phyloP scores from a whole-genome alignment of 2,329 filamentous ascomycete species.

The Drechslerella coelobrocha region DNA sequence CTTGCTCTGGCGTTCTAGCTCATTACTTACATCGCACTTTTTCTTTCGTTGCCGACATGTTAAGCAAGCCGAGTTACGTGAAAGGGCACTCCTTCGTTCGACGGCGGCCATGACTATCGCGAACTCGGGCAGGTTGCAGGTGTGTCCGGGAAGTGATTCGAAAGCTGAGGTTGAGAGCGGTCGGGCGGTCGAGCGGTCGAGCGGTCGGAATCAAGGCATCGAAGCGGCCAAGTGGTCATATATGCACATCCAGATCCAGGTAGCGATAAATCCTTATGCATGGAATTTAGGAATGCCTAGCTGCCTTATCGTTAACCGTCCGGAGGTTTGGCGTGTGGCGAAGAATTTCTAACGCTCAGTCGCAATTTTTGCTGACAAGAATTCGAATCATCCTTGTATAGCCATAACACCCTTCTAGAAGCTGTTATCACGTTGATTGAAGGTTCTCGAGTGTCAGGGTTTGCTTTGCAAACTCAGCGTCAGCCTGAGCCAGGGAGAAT shows the following conservation, averaged over 20 bases:
- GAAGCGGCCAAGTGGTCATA: constrained; percentile 15
- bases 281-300: background rate
- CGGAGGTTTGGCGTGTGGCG: background rate
- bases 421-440: background rate
- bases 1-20: background rate
- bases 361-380: constrained; percentile 1
- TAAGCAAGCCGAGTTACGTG: constrained; percentile 24
- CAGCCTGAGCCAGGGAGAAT: background rate
- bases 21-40: constrained; percentile 26
- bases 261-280: background rate
- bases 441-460: background rate
- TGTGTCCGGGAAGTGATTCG: background rate
- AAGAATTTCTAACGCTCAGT: background rate
- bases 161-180: constrained; percentile 1
- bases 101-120: constrained; percentile 20
- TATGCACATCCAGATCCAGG: background rate
- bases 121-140: background rate
- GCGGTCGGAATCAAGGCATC: constrained; percentile 3
- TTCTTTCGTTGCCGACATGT: constrained; percentile 31
- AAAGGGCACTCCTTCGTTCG: constrained; percentile 21
- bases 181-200: constrained; percentile 16
- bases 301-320: background rate
- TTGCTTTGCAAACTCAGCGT: background rate
- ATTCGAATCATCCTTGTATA: background rate
- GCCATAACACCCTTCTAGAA: constrained; percentile 4